Percentiles rank a stretch among this genome's conserved stretches.
Conservation (phyloP, 495 filamentous ascomycete genomes). For the Penicillium angulare region DNA sequence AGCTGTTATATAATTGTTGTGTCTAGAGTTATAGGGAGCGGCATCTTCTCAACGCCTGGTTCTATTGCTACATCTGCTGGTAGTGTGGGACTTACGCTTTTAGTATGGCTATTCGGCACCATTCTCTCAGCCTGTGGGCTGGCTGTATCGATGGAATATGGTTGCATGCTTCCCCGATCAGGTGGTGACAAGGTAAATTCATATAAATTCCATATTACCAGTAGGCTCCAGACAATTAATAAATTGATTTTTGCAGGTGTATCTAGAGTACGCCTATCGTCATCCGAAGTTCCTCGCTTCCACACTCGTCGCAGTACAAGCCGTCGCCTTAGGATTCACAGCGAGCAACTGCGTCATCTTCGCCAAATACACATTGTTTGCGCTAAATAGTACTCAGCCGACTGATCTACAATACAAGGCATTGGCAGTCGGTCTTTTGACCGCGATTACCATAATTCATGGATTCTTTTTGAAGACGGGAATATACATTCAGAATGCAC, state of each 20-base stretch:
- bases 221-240: too few relatives aligned
- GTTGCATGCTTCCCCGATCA: conserved; percentile 68
- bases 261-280: conserved; percentile 74
- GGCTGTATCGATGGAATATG: conserved; percentile 63
- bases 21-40: conserved; percentile 71
- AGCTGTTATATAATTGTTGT: conserved; percentile 74
- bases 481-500: conserved; percentile 44
- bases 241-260: too few relatives aligned
- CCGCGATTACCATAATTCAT: conserved; percentile 37
- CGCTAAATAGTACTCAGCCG: conserved; percentile 26
- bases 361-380: conserved; percentile 46
- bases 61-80: conserved; percentile 65
- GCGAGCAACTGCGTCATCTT: conserved; percentile 47
- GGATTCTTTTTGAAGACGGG: conserved; percentile 37
- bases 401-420: conserved; percentile 36
- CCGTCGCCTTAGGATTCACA: conserved; percentile 68
- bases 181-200: conserved; percentile 61
- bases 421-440: conserved; percentile 37
- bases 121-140: conserved; percentile 59
- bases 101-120: conserved; percentile 64
- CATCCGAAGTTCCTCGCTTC: conserved; percentile 67
- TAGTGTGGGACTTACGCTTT: conserved; percentile 62
- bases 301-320: conserved; percentile 63
- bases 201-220: too few relatives aligned
- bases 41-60: conserved; percentile 74